Conservation (phyloP, 2,329 filamentous ascomycete genomes). For the Arthrobotrys sinensis region DNA sequence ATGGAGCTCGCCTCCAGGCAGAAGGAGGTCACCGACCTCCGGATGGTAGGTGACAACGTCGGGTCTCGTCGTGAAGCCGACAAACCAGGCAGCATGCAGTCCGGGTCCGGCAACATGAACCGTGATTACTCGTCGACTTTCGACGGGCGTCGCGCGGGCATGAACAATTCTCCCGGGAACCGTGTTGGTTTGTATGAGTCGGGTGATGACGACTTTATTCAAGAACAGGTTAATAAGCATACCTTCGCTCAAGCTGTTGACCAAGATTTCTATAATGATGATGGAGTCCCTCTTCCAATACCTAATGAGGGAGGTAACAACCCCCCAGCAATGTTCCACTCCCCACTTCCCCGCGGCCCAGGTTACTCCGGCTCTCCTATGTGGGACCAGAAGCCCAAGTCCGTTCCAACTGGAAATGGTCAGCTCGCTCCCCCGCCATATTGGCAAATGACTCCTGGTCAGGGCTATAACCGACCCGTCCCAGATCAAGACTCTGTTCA, state of each 20-base stretch:
- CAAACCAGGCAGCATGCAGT: constrained; percentile 5
- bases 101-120: constrained; percentile 22
- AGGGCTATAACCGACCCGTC: constrained; percentile 27
- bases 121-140: constrained; percentile 29
- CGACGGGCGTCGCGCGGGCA: constrained; percentile 24
- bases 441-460: constrained; percentile 34
- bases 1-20: constrained; percentile 50
- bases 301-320: constrained; percentile 33
- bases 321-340: background rate
- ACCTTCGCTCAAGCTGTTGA: constrained; percentile 55
- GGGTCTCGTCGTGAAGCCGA: constrained; percentile 26
- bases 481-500: constrained; percentile 36
- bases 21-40: constrained; percentile 36
- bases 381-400: constrained; percentile 47
- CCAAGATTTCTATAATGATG: constrained; percentile 50
- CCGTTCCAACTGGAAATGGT: background rate
- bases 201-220: constrained; percentile 56
- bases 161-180: constrained; percentile 35
- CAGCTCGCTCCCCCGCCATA: constrained; percentile 22
- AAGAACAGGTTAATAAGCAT: constrained; percentile 56
- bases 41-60: constrained; percentile 14
- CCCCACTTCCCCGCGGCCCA: constrained; percentile 18
- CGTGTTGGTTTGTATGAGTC: constrained; percentile 38
- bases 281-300: constrained; percentile 31
- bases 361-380: constrained; percentile 23